Base-by-base conservation (phyloP, 495 filamentous ascomycete genomes). In the Neurospora sp. region DNA sequence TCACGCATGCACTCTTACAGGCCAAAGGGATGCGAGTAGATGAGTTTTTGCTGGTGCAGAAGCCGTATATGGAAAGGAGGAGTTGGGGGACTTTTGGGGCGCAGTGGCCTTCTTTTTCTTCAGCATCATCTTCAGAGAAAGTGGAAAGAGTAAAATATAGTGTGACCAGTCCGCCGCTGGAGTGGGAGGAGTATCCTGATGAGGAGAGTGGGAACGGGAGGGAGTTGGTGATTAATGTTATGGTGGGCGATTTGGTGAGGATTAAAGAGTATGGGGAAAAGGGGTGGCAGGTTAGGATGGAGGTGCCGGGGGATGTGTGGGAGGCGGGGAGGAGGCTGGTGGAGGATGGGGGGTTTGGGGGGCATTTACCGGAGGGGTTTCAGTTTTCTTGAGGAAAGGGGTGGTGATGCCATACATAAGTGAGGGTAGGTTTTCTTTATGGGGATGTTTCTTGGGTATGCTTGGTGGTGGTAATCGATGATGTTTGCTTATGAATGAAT, bases 61-160 rank as follows among this genome's bases (percentile, higher is more conserved):
- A 83, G 73, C 82, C 81, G 35, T 84, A 84, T 69, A 84, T 84
- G 82, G 82, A 84, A 42, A 74, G 82, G 54, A 75, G 82, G 12
- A 82, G 80, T 11, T 84, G 78, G 46, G 81, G 80, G 4, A 84
- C 81, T 0, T 83, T 83, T 71, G 78, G 79, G 62, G 79, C 77
- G 76, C 82, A 83, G 74, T 84, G 82, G 82, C 82, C 54, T 27
- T 27, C 27, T 27, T 27, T 27, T 27, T 27, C 1, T 27, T 27
- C 27, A n/a, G n/a, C n/a, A n/a, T n/a, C n/a, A 1, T 27, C 27
- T 27, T 27, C 27, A 27, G 27, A n/a, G n/a, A n/a, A n/a, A n/a
- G n/a, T n/a, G 0, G 41, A 73, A 20, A 54, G 14, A 69, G 72
- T 74, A 0, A 42, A 72, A n/a, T 80, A 81, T 31, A 54, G 69